Percentiles rank a stretch among this genome's conserved stretches.
Conservation (phyloP, 2,329 filamentous ascomycete species). For the Rosellinia necatrix region DNA sequence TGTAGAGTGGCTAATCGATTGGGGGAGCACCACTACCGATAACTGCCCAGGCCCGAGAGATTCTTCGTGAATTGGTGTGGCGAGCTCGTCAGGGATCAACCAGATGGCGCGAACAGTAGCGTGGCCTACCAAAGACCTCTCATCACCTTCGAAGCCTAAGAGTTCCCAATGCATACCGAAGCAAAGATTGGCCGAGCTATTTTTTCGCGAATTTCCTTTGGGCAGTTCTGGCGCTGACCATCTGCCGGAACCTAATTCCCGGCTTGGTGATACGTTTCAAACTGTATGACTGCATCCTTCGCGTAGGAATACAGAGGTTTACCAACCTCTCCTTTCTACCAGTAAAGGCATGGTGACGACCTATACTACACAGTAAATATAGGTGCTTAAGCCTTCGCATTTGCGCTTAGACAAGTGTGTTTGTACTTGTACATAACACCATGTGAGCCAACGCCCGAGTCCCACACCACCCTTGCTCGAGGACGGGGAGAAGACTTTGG, state of each 20-base stretch:
- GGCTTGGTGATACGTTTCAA: conserved; percentile 31
- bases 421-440: conserved; percentile 17
- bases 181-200: conserved; percentile 14
- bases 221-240: conserved; percentile 18
- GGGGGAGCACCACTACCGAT: not conserved
- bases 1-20: conserved; percentile 1
- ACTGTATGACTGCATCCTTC: conserved; percentile 31
- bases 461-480: conserved; percentile 13
- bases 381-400: conserved; percentile 10
- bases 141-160: conserved; percentile 22
- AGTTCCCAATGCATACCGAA: conserved; percentile 1
- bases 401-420: conserved; percentile 2
- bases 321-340: conserved; percentile 16
- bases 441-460: conserved; percentile 9
- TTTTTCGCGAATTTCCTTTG: conserved; percentile 10
- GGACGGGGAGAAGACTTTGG: conserved; percentile 16
- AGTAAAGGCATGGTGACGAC: conserved; percentile 14
- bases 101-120: conserved; percentile 21
- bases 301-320: conserved; percentile 22
- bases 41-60: not conserved
- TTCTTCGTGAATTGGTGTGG: conserved; percentile 3
- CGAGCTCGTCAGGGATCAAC: conserved; percentile 19
- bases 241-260: conserved; percentile 28
- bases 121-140: conserved; percentile 15
- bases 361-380: conserved; percentile 29